These are phyloP conservation scores for Hypoxylon sp. DNA, from an alignment of 2,329 filamentous ascomycete genomes.

Conservation along the genomic window DNA sequence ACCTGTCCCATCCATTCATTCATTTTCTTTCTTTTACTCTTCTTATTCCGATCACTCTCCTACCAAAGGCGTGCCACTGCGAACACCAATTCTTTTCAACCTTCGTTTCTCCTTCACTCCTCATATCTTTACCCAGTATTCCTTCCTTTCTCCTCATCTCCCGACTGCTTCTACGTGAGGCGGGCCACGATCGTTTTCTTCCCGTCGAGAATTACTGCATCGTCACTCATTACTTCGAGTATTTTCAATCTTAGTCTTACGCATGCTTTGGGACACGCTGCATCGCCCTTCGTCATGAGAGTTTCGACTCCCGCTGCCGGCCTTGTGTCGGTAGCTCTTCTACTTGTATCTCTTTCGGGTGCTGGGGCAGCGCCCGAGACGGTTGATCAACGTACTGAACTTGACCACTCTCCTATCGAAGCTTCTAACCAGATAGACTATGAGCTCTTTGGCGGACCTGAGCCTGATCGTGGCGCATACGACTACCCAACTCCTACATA, in stretches of 20 bases:
- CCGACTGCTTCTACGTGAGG: neutral
- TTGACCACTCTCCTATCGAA: conserved; percentile 11
- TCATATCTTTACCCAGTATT: neutral
- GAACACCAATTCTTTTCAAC: neutral
- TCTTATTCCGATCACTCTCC: neutral
- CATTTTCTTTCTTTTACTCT: neutral
- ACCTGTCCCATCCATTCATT: neutral
- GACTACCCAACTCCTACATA: conserved; percentile 40
- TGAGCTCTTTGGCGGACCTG: conserved; percentile 33
- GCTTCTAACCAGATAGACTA: conserved; percentile 27
- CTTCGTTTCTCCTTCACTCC: neutral
- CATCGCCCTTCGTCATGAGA: conserved; percentile 48
- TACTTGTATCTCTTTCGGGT: conserved; percentile 39
- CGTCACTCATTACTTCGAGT: neutral
- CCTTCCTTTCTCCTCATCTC: conserved; percentile 1
- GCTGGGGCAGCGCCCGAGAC: conserved; percentile 24
- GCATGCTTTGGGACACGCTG: conserved; percentile 1
- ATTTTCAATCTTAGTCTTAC: conserved; percentile 8
- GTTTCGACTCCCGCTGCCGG: conserved; percentile 43
- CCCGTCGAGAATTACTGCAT: conserved; percentile 1
- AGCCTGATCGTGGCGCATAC: conserved; percentile 36
- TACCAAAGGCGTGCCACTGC: neutral
- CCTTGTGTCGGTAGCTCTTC: conserved; percentile 46
- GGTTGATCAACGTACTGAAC: conserved; percentile 10
- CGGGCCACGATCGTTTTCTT: conserved; percentile 14